Evolutionary conservation across 495 filamentous ascomycete genomes (phyloP).

Genomic region (Neurospora tetrasperma): DNA sequence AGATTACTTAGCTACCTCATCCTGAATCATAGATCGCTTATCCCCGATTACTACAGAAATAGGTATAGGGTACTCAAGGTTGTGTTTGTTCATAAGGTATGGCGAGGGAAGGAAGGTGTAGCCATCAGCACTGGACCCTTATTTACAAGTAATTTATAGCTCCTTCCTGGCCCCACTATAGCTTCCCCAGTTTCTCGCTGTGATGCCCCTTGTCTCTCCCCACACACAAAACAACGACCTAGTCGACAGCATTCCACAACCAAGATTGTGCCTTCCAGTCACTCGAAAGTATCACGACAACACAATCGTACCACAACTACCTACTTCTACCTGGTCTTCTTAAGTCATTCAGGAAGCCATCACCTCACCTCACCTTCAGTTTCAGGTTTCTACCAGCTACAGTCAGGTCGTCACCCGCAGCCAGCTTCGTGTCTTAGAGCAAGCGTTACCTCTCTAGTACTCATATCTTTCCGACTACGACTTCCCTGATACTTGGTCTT

Average conservation of each 20-base stretch:
- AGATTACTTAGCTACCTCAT: too few relatives aligned
- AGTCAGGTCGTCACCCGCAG: background rate
- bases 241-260: too few relatives aligned
- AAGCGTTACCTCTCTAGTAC: background rate
- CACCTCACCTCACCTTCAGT: background rate
- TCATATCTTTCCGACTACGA: too few relatives aligned
- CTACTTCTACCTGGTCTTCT: too few relatives aligned
- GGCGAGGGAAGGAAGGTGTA: background rate
- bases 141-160: too few relatives aligned
- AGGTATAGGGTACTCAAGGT: too few relatives aligned
- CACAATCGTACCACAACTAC: background rate
- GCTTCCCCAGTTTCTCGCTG: background rate
- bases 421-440: background rate
- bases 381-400: background rate
- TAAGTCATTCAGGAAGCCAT: background rate
- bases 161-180: background rate
- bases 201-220: background rate
- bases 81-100: background rate
- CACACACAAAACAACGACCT: background rate
- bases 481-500: too few relatives aligned
- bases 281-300: background rate
- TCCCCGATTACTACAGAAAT: too few relatives aligned
- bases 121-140: too few relatives aligned
- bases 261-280: background rate
- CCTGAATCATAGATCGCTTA: too few relatives aligned